Conservation (phyloP, 2,329 filamentous ascomycete genomes). For the Arthrinium puccinioides region DNA sequence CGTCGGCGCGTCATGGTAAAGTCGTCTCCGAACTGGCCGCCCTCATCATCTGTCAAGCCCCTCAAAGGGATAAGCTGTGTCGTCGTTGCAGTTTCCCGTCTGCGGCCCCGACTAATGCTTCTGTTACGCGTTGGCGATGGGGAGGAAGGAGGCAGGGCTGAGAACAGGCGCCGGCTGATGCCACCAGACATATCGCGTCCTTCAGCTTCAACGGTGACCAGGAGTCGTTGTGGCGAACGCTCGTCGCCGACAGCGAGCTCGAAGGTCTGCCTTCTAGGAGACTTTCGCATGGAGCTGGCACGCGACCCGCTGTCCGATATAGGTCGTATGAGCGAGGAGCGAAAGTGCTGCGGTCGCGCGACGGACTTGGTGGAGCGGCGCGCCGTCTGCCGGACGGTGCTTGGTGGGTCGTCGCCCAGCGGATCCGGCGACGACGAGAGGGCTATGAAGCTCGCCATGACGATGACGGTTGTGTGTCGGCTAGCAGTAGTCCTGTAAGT, state of each 20-base stretch:
- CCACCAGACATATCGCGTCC: slow-evolving; percentile 17
- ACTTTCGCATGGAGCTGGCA: slow-evolving; percentile 16
- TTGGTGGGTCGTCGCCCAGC: slow-evolving; percentile 18
- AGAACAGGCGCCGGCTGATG: slow-evolving; percentile 25
- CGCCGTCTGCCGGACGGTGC: slow-evolving; percentile 8
- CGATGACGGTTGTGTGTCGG: neutral
- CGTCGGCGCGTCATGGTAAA: slow-evolving; percentile 21
- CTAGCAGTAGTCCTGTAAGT: neutral
- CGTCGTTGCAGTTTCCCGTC: slow-evolving; percentile 31
- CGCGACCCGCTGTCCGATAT: slow-evolving; percentile 37
- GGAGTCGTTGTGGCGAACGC: slow-evolving; percentile 41
- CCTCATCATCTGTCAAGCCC: slow-evolving; percentile 34
- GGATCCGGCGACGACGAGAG: slow-evolving; percentile 26
- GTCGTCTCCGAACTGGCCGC: slow-evolving; percentile 9
- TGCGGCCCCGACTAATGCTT: slow-evolving; percentile 26
- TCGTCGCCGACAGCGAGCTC: slow-evolving; percentile 47
- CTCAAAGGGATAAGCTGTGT: slow-evolving; percentile 45
- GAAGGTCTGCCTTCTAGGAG: slow-evolving; percentile 50
- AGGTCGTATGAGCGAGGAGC: slow-evolving; percentile 24
- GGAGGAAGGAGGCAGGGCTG: slow-evolving; percentile 17
- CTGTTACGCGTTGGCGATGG: slow-evolving; percentile 30
- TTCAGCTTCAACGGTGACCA: slow-evolving; percentile 49
- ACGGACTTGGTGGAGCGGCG: neutral
- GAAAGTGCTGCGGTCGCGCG: neutral
- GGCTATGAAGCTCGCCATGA: slow-evolving; percentile 19